Percentiles rank a stretch among this genome's conserved stretches.
Conservation (phyloP, 2,329 filamentous ascomycete species). For the Cordyceps cicadae region DNA sequence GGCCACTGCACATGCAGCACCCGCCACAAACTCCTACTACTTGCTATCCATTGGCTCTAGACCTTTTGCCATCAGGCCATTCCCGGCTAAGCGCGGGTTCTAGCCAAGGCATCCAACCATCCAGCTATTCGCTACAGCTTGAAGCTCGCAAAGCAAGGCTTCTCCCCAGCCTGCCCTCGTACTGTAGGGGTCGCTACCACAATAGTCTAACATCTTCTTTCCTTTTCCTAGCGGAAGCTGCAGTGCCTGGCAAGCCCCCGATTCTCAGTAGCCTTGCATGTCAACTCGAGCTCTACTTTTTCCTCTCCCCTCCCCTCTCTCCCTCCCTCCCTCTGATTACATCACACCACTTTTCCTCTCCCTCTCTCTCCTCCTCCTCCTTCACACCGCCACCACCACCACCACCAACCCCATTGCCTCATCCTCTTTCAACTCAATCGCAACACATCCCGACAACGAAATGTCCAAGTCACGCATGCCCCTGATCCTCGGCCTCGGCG, state of each 20-base stretch:
- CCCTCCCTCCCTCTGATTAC: background rate
- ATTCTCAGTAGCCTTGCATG: background rate
- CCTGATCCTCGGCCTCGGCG: slow-evolving; percentile 50
- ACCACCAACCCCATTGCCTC: background rate
- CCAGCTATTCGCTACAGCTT: too few relatives aligned
- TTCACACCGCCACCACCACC: background rate
- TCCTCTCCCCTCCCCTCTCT: background rate
- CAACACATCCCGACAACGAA: slow-evolving; percentile 17
- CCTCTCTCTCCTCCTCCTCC: background rate
- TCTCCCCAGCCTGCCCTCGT: background rate
- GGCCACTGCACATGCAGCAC: background rate
- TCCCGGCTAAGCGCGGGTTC: background rate
- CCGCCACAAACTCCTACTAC: too few relatives aligned
- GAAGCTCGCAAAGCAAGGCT: background rate
- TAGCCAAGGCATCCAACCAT: too few relatives aligned
- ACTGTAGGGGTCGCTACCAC: too few relatives aligned
- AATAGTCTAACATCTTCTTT: background rate
- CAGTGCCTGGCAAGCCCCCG: background rate
- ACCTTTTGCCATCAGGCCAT: background rate
- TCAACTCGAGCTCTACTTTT: background rate
- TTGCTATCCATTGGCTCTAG: too few relatives aligned
- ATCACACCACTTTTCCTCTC: slow-evolving; percentile 2
- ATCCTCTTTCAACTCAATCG: background rate
- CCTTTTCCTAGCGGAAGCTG: background rate
- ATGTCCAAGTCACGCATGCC: slow-evolving; percentile 43